Percentiles rank a stretch among this genome's conserved stretches.
Evolutionary conservation across 2,329 filamentous ascomycete species (phyloP).

Genomic region (Bipolaris zeicola): DNA sequence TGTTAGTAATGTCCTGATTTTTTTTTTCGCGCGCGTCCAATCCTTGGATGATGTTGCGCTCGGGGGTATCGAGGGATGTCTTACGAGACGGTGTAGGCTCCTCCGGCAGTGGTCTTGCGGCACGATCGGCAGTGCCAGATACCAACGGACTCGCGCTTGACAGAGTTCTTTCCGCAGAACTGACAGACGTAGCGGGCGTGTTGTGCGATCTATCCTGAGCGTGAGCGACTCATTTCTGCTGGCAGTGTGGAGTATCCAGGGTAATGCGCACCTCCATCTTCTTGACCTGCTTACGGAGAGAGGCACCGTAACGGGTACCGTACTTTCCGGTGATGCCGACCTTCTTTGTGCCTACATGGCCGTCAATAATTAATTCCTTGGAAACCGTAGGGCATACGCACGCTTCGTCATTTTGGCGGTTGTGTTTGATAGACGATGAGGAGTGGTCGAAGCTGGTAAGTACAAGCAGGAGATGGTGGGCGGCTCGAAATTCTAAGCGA

Average conservation of each 20-base stretch:
- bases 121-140: slow-evolving; percentile 98
- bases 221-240: slow-evolving; percentile 27
- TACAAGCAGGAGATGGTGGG: slow-evolving; percentile 10
- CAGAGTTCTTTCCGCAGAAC: slow-evolving; percentile 90
- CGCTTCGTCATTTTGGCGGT: slow-evolving; percentile 62
- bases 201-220: slow-evolving; percentile 72
- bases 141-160: slow-evolving; percentile 86
- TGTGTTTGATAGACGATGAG: slow-evolving; percentile 30
- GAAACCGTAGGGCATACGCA: slow-evolving; percentile 27
- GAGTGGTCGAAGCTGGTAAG: slow-evolving; percentile 23
- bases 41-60: not conserved
- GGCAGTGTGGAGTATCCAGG: slow-evolving; percentile 6
- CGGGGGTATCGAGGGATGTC: slow-evolving; percentile 44
- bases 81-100: slow-evolving; percentile 96
- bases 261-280: slow-evolving; percentile 76
- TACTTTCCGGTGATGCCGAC: slow-evolving; percentile 98
- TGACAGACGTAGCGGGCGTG: slow-evolving; percentile 96
- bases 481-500: slow-evolving; percentile 14
- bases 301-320: slow-evolving; percentile 97
- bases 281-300: slow-evolving; percentile 98
- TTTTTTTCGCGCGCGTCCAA: not conserved
- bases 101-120: slow-evolving; percentile 91
- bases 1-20: slow-evolving; percentile 31
- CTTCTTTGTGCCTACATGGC: slow-evolving; percentile 56
- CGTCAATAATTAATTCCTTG: slow-evolving; percentile 24